Conservation (phyloP, 495 filamentous ascomycete species). For the Podospora pseudoanserina region DNA sequence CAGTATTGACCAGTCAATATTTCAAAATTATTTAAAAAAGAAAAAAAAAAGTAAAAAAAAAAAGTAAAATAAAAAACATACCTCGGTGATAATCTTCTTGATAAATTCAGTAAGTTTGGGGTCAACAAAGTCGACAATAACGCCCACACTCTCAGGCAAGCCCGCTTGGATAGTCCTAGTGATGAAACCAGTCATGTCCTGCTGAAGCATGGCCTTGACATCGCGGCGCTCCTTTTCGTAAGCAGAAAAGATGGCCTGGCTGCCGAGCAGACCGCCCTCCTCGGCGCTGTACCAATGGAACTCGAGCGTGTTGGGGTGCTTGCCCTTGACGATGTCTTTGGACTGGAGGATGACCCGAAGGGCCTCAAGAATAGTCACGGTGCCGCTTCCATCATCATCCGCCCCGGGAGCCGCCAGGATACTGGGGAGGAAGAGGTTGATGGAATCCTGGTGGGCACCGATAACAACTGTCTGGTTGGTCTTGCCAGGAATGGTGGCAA, state of each 20-base stretch:
- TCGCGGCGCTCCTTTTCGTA: conserved; percentile 74
- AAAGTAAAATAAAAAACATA: conserved; percentile 27
- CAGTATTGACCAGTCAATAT: neutral
- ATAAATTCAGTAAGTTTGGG: conserved; percentile 81
- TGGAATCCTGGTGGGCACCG: conserved; percentile 66
- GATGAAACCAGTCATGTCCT: conserved; percentile 96
- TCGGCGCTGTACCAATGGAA: conserved; percentile 99
- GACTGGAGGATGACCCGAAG: conserved; percentile 56
- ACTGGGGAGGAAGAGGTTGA: conserved; percentile 85
- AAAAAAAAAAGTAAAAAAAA: neutral
- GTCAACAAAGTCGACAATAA: conserved; percentile 92
- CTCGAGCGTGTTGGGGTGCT: conserved; percentile 79
- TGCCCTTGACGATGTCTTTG: conserved; percentile 48
- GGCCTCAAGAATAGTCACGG: conserved; percentile 59
- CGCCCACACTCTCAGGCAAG: conserved; percentile 78
- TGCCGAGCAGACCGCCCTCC: conserved; percentile 89
- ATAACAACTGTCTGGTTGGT: conserved; percentile 75
- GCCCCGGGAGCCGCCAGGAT: conserved; percentile 65
- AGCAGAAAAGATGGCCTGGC: conserved; percentile 79
- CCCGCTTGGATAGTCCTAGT: conserved; percentile 80
- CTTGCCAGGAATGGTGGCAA: conserved; percentile 87
- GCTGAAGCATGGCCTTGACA: conserved; percentile 96
- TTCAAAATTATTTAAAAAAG: neutral
- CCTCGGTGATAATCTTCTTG: conserved; percentile 74
- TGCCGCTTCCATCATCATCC: conserved; percentile 59